Evolutionary conservation across 192 early-diverging fungal species (phyloP), one percentile per base, ranked within the genome.

Genomic region (Backusella mclennaniae): DNA sequence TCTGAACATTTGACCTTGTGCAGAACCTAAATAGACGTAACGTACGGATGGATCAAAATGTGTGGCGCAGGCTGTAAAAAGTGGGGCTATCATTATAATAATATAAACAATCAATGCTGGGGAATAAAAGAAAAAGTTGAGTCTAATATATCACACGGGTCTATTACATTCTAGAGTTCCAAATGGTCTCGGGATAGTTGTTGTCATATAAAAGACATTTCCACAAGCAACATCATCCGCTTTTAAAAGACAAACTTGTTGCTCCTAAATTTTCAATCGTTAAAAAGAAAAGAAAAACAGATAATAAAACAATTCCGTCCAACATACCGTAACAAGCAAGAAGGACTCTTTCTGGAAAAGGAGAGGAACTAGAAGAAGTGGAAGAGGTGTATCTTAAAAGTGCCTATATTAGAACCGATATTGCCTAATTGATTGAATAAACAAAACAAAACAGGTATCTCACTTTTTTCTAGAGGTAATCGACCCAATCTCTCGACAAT

Each of bases 391-490:
- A 70, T 69, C 79, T 81, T 67, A 23, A 44, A 23, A 52, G 21
- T 52, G 23, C 17, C 33, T 33, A 35, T 23, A 17, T 67, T 73
- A 73, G 9, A 21, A 11, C 21, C 3, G 12, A n/a, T 12, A 44
- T 59, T 36, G 7, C 17, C 0, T 26, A 39, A 23, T 36, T n/a
- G 52, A 8, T 39, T 9, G 7, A 17, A 46, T 33, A 6, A 9
- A 52, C 9, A 12, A 2, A 36, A 19, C 17, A 52, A 21, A 33
- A 33, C 33, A 33, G 3, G 21, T 23, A 19, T n/a, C 46, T 46
- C 69, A 77, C 79, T 73, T 66, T 56, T 71, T 1, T 81, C 74
- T 52, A 81, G 46, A 17, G 79, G 79, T 14, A 81, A 44, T 66
- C 79, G 29, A 66, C 79, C 79, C 26, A 73, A 36, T n/a, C 46